Evolutionary conservation across 2,329 filamentous ascomycete genomes (phyloP), one percentile per base, ranked within the genome.

Genomic region (Chrysoporthe puriensis): DNA sequence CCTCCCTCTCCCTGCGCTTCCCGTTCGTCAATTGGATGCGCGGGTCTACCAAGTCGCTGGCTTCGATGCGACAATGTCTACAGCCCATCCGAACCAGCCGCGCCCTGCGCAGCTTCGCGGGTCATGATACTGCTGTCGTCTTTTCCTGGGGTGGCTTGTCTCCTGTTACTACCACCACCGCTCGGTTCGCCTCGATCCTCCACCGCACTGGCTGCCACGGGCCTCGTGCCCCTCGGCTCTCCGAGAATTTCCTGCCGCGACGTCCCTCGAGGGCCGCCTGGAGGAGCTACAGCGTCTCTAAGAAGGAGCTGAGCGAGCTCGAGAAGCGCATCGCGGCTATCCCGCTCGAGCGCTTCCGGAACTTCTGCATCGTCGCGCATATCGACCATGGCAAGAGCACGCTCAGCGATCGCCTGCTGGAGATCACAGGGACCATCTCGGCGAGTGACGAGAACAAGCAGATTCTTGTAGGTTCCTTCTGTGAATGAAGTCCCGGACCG

Each of bases 371-470:
- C 75, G 95, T 99, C 63, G 96, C 96, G 11, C 96, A 99, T 78
- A 96, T 99, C 77, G 96, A 99, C 78, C 96, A 99, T 88, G 96
- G 96, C 75, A 99, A 99, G 81, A 97, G 92, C 77, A 99, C 96
- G 4, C 88, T 99, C 64, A 95, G 91, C 72, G 96, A 99, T 76
- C 91, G 96, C 2, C 83, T 99, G 64, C 86, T 99, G 70, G 96
- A 99, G 83, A 84, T 96, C 71, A 99, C 96, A 0, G 95, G 96
- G 26, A 98, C 95, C 7, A 98, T 99, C 71, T 83, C 92, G 73
- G 86, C 92, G 0, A 94, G 93, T 69, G 85, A 83, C 68, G 85
- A 86, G 62, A 97, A 97, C 78, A 97, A 97, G 81, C 96, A 99
- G 83, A 93, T 98, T 70, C 84, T 99, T 71, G 81, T 83, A 73